Evolutionary conservation across 2,329 filamentous ascomycete species (phyloP).

Genomic region (Claviceps sorghi): DNA sequence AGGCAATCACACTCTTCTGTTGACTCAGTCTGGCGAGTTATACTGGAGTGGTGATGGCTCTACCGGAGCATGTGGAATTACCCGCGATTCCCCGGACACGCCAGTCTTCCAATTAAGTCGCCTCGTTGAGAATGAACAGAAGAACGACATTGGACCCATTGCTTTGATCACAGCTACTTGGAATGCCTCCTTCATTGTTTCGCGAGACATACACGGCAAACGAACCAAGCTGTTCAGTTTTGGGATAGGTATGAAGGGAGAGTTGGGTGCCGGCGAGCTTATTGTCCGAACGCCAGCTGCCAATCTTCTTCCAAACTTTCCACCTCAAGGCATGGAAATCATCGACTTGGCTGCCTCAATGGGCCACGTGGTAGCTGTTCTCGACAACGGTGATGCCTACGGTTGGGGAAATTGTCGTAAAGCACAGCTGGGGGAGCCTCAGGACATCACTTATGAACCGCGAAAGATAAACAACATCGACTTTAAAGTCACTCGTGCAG

Average conservation of each 20-base stretch:
- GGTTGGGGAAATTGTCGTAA: conserved; percentile 85
- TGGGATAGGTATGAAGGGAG: conserved; percentile 55
- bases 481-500: conserved; percentile 52
- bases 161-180: conserved; percentile 56
- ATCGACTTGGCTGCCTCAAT: conserved; percentile 57
- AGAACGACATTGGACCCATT: conserved; percentile 15
- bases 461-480: conserved; percentile 40
- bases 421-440: conserved; percentile 58
- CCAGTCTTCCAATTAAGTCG: conserved; percentile 26
- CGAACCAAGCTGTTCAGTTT: conserved; percentile 43
- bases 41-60: conserved; percentile 50
- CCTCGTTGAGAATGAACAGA: conserved; percentile 17
- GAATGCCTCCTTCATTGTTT: conserved; percentile 55
- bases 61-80: conserved; percentile 39
- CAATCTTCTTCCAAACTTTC: conserved; percentile 45
- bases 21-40: conserved; percentile 43
- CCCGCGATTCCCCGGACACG: conserved; percentile 12
- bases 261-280: conserved; percentile 49
- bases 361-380: conserved; percentile 59
- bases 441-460: conserved; percentile 41
- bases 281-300: conserved; percentile 34
- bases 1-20: conserved; percentile 74
- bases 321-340: conserved; percentile 42
- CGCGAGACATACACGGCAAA: conserved; percentile 27
- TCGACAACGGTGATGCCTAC: conserved; percentile 63